These are phyloP conservation scores for Cymbidium sinense DNA, from an alignment of 106 monocot genomes.

Conservation along the genomic window DNA sequence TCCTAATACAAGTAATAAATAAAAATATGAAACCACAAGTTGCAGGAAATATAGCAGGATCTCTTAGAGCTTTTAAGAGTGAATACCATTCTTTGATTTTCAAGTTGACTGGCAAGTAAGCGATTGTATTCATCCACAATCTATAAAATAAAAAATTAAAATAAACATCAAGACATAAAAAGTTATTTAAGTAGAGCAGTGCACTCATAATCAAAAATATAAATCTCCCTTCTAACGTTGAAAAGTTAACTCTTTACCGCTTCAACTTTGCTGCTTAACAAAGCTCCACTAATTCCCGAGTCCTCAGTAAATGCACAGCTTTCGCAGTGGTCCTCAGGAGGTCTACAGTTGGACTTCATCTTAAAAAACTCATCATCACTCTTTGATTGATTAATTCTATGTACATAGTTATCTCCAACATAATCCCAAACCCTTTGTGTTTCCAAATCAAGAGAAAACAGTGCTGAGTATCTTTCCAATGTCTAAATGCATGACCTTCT, in stretches of 20 bases:
- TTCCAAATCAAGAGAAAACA: slow-evolving; percentile 89
- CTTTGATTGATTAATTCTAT: slow-evolving; percentile 85
- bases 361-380: slow-evolving; percentile 64
- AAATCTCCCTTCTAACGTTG: not conserved
- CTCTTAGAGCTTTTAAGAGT: not conserved
- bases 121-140: slow-evolving; percentile 77
- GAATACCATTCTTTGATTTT: slow-evolving; percentile 72
- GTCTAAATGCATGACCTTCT: slow-evolving; percentile 86
- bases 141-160: slow-evolving; percentile 26
- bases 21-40: not conserved
- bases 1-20: not conserved
- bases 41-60: not conserved
- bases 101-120: slow-evolving; percentile 73
- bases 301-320: slow-evolving; percentile 49
- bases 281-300: slow-evolving; percentile 43
- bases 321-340: slow-evolving; percentile 30
- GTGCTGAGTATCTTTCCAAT: slow-evolving; percentile 91
- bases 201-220: not conserved
- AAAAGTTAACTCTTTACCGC: slow-evolving; percentile 35
- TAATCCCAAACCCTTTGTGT: slow-evolving; percentile 92
- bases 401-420: slow-evolving; percentile 92
- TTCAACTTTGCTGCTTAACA: slow-evolving; percentile 77
- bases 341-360: slow-evolving; percentile 30
- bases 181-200: not conserved
- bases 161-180: not conserved